Evolutionary conservation across 2,329 filamentous ascomycete genomes (phyloP), one percentile per base, ranked within the genome.

Genomic region (Aureobasidium sp.): DNA sequence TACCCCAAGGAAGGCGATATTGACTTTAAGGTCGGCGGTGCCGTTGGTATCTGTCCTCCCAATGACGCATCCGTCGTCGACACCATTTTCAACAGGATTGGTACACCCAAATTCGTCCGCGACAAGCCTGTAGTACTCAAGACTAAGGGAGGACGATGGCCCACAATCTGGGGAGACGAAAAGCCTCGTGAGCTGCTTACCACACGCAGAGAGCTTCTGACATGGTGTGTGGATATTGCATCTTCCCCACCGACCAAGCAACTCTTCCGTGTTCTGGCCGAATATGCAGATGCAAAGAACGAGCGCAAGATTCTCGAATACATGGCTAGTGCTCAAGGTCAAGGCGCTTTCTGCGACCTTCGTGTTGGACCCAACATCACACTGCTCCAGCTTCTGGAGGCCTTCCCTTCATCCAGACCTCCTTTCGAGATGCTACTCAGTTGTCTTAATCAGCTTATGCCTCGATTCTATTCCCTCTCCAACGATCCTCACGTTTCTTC

Each of bases 111-210:
- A 40, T 90, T 88, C 70, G 81, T 94, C 64, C 88, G 94, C 33
- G 89, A 96, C 76, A 94, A 90, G 79, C 87, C 88, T 15, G 82
- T 96, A 19, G 79, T 88, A 19, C 77, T 97, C 67, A 86, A 86
- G 73, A 97, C 94, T 0, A 85, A 82, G 39, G 84, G 81, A 64
- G 93, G 93, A 37, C 84, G 94, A 54, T 99, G 93, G 93, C 94
- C 94, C 4, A 99, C 94, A 0, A 95, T 99, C 54, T 99, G 94
- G 94, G 94, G 93, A 45, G 90, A 96, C 2, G 93, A 97, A 22
- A 77, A 89, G 74, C 76, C 92, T 7, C 85, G 94, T 62, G 87
- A 94, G 72, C 79, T 99, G n/a, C 80, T 92, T 61, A 96, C 93
- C 3, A 97, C 92, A 0, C 86, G 93, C 52, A 84, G 93, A 54